phyloP scores from a whole-genome alignment of 495 filamentous ascomycete genomes.

The Coniosporium apollinis region DNA sequence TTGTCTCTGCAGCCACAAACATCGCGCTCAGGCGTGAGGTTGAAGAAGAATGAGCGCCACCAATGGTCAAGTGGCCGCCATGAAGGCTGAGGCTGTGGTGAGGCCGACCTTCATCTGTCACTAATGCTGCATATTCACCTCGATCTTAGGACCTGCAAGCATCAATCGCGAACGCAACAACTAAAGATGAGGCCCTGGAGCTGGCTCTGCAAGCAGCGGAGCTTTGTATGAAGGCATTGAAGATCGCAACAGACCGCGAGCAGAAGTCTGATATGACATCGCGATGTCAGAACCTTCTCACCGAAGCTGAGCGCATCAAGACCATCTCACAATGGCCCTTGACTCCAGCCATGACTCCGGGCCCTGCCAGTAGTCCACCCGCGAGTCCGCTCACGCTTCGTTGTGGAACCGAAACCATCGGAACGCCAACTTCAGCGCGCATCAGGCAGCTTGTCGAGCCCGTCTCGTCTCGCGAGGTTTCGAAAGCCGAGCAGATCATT shows the following conservation, averaged over 20 bases:
- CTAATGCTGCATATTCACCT: not conserved
- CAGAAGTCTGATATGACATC: slow-evolving; percentile 43
- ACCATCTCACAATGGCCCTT: slow-evolving; percentile 6
- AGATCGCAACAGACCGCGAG: slow-evolving; percentile 28
- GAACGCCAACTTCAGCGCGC: not conserved
- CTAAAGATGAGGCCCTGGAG: slow-evolving; percentile 50
- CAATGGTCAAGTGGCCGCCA: too few species aligned
- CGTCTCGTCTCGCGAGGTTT: slow-evolving; percentile 42
- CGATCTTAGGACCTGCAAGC: slow-evolving; percentile 43
- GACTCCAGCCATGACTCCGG: too few species aligned
- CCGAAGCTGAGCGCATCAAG: slow-evolving; percentile 60
- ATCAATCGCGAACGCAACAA: slow-evolving; percentile 34
- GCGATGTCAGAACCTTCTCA: slow-evolving; percentile 50
- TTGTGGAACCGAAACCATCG: not conserved
- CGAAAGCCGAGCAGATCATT: slow-evolving; percentile 62
- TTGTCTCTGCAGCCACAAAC: too few species aligned
- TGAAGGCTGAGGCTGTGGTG: too few species aligned
- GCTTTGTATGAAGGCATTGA: slow-evolving; percentile 57
- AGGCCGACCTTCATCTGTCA: not conserved
- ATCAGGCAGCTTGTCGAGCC: slow-evolving; percentile 19
- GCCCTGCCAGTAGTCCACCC: not conserved
- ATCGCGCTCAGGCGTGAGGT: too few species aligned
- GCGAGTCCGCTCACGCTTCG: too few species aligned
- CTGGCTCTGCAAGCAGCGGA: slow-evolving; percentile 60
- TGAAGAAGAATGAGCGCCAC: too few species aligned